These are phyloP conservation scores for Rehmannia glutinosa DNA, from an alignment of 257 asterid genomes.

Conservation along the genomic window DNA sequence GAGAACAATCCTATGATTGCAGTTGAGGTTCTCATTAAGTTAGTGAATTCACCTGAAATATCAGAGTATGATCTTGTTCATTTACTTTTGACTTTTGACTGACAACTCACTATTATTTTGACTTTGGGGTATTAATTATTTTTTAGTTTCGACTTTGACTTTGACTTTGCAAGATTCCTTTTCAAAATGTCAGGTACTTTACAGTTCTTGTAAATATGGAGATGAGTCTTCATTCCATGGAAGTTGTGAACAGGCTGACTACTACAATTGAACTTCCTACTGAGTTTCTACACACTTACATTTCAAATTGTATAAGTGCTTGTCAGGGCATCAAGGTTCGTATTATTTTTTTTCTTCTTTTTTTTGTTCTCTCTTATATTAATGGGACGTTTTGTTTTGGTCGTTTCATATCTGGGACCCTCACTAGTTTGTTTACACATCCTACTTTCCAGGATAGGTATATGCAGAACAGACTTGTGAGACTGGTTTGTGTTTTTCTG, in stretches of 20 bases:
- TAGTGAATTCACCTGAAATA: constrained; percentile 93
- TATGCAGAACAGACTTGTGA: constrained; percentile 96
- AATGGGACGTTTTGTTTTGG: background rate
- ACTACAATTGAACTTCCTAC: constrained; percentile 97
- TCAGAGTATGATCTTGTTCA: constrained; percentile 58
- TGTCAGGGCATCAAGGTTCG: constrained; percentile 93
- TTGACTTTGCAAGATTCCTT: constrained; percentile 13
- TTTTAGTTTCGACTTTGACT: background rate
- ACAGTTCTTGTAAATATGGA: constrained; percentile 99
- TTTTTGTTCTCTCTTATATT: background rate
- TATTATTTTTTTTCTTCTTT: background rate
- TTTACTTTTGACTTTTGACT: constrained; percentile 16
- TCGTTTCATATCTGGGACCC: background rate
- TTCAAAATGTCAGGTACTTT: constrained; percentile 56
- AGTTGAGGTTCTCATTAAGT: constrained; percentile 84
- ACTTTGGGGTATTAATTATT: background rate
- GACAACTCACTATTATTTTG: background rate
- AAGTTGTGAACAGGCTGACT: constrained; percentile 96
- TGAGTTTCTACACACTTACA: constrained; percentile 88
- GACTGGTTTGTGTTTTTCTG: constrained; percentile 93
- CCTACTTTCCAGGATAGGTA: constrained; percentile 74
- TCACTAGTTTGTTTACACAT: constrained; percentile 11
- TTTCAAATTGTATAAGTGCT: constrained; percentile 88
- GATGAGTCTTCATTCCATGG: constrained; percentile 99
- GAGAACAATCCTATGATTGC: constrained; percentile 98